Base-by-base conservation (phyloP, 1,284 basidiomycete genomes). In the Blastosporella zonata region DNA sequence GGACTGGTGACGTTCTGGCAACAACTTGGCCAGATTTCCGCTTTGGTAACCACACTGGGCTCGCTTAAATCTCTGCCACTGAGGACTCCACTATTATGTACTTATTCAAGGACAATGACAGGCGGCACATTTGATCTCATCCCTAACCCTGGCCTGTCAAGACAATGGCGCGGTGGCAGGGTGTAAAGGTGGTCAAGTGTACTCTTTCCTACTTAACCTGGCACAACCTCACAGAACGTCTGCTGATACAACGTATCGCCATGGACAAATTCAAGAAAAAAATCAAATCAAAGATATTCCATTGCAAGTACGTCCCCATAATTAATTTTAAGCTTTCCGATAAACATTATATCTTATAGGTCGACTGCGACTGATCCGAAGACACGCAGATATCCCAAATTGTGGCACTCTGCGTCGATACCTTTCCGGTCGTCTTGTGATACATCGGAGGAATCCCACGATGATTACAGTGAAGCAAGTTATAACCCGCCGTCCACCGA, bases 231-330 rank as follows among this genome's bases (percentile, higher is more conserved):
- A 9, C 29, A 3, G 13, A 7, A 6, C n/a, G n/a, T n/a, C n/a
- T n/a, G n/a, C n/a, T n/a, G n/a, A n/a, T n/a, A n/a, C n/a, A n/a
- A n/a, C 20, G 6, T 23, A 12, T 17, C 23, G 12, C 1, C 54
- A n/a, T 59, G 55, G 47, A 56, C n/a, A 54, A 56, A 21, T 23
- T 59, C 15, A 56, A 56, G 34, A 56, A 51, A 25, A 56, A 51
- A 25, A 50, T 59, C 23, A 48, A 49, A 18, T 38, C 53, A 9
- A 59, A 56, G 41, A 25, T 59, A n/a, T n/a, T n/a, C n/a, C n/a
- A n/a, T 13, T 52, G 53, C 27, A 58, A 50, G 56, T 58, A 47
- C 1, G 52, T 37, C 10, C 20, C 18, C 7, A 4, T n/a, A n/a
- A n/a, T n/a, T n/a, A n/a, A n/a, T n/a, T 22, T n/a, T 15, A 15